phyloP scores from a whole-genome alignment of 2,329 filamentous ascomycete species.

The Penicillium psychrosexuale region DNA sequence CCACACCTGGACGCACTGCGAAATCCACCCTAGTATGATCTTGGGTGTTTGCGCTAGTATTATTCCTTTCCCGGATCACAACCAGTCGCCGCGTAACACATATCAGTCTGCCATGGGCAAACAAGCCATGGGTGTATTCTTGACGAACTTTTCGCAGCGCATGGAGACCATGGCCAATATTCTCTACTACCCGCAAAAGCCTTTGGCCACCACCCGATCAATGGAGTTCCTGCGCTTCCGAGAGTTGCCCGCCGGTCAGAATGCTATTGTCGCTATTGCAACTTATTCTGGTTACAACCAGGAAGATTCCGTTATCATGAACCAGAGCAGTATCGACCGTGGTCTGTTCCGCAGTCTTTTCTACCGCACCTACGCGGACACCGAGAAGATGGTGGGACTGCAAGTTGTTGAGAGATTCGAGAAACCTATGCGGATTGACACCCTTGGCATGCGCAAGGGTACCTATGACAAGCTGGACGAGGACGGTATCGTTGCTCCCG shows the following conservation, averaged over 20 bases:
- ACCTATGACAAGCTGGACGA: conserved; percentile 98
- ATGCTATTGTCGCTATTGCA: conserved; percentile 95
- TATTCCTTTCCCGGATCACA: conserved; percentile 99
- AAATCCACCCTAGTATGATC: conserved; percentile 99
- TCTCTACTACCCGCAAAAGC: conserved; percentile 97
- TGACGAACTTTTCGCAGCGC: conserved; percentile 92
- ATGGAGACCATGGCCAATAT: conserved; percentile 99
- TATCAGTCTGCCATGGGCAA: conserved; percentile 99
- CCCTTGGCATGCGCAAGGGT: conserved; percentile 86
- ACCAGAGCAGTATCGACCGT: conserved; percentile 97
- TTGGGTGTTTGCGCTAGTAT: conserved; percentile 97
- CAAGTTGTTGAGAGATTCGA: conserved; percentile 92
- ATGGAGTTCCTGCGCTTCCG: conserved; percentile 99
- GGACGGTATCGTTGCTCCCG: conserved; percentile 90
- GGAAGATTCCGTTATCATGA: conserved; percentile 99
- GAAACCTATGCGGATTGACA: conserved; percentile 85
- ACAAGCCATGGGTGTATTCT: conserved; percentile 98
- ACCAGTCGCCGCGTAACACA: conserved; percentile 95
- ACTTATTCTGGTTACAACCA: conserved; percentile 99
- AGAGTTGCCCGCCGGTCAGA: conserved; percentile 93
- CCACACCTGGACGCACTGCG: conserved; percentile 94
- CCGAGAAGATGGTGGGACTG: conserved; percentile 93
- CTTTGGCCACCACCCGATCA: conserved; percentile 87
- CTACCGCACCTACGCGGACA: conserved; percentile 95
- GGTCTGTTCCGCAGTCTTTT: conserved; percentile 96